A percentile compares a stretch with the other conserved stretches of the same genome.
These are phyloP conservation scores for Curvularia sp. DNA, from an alignment of 2,329 filamentous ascomycete genomes.

Conservation along the genomic window DNA sequence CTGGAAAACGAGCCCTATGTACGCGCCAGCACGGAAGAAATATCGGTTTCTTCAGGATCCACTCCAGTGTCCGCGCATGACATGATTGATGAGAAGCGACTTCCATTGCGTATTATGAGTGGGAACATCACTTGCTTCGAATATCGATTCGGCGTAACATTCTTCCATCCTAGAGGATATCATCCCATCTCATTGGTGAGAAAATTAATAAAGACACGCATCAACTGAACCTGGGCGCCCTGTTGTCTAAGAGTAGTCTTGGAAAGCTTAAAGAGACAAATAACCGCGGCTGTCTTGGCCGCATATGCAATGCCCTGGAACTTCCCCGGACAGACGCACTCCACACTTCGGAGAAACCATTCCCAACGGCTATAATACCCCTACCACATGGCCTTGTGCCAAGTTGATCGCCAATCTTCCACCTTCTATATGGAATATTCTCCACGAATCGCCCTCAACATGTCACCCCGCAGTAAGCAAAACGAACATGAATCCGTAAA, in stretches of 20 bases:
- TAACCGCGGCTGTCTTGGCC: background rate
- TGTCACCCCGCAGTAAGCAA: background rate
- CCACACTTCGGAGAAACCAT: constrained; percentile 2
- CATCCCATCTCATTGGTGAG: background rate
- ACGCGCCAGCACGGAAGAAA: background rate
- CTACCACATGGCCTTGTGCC: background rate
- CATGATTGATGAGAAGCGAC: background rate
- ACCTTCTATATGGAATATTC: constrained; percentile 3
- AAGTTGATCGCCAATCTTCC: constrained; percentile 1
- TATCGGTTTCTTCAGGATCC: background rate
- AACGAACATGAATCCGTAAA: background rate
- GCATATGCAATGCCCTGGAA: constrained; percentile 1
- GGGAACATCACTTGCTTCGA: background rate
- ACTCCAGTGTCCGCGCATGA: background rate
- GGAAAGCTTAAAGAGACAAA: constrained; percentile 3
- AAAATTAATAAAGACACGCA: background rate
- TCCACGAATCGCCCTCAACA: constrained; percentile 6
- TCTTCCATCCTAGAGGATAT: background rate
- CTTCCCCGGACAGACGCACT: constrained; percentile 6
- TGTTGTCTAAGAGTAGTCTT: background rate
- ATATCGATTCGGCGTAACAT: background rate
- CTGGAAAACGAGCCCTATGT: background rate
- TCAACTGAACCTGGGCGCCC: background rate
- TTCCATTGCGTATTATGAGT: background rate
- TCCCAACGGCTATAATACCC: constrained; percentile 6